Evolutionary conservation across 1,284 basidiomycete genomes (phyloP), one percentile per base, ranked within the genome.

Genomic region (Ceratobasidium sp.): DNA sequence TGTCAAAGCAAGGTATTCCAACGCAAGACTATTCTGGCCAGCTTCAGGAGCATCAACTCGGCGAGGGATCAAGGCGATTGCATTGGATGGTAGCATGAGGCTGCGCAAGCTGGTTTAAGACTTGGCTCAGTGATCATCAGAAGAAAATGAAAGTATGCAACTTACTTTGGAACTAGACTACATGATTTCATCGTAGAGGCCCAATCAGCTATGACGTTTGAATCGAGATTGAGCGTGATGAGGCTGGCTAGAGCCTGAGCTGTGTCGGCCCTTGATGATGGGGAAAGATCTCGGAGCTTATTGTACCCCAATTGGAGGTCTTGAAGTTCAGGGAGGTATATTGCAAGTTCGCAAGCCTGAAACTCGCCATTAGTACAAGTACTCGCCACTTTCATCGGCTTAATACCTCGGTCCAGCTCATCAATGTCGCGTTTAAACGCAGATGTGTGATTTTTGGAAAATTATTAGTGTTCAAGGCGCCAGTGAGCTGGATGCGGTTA

Each of bases 251-350:
- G 35, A 31, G 27, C 5, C 69, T 56, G 10, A 57, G 52, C 12
- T 72, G 60, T 38, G 73, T 56, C 31, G 55, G 58, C 67, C 57
- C 52, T 35, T 73, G 73, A 45, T 22, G 53, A 54, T 15, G 69
- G 52, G 74, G 50, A 75, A 65, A 89, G 78, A 17, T 74, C 75
- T 25, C 76, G 74, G 47, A 94, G 78, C 25, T 77, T 75, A 76
- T 98, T 97, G 78, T 89, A 86, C 6, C 93, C 94, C 65, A 94
- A 77, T 78, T 96, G 91, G 3, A 96, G 80, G 0, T 82, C 75
- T 49, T 80, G 80, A 27, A 98, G 79, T 25, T 77, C 77, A 0
- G 88, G 86, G 81, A 96, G 89, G 35, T 78, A 81, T 52, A 68
- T 6, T 83, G 82, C 31, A 90, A 78, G 15, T 73, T 70, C 68